Evolutionary conservation across 192 early-diverging fungal species (phyloP).

Genomic region (Coemansia biformis): DNA sequence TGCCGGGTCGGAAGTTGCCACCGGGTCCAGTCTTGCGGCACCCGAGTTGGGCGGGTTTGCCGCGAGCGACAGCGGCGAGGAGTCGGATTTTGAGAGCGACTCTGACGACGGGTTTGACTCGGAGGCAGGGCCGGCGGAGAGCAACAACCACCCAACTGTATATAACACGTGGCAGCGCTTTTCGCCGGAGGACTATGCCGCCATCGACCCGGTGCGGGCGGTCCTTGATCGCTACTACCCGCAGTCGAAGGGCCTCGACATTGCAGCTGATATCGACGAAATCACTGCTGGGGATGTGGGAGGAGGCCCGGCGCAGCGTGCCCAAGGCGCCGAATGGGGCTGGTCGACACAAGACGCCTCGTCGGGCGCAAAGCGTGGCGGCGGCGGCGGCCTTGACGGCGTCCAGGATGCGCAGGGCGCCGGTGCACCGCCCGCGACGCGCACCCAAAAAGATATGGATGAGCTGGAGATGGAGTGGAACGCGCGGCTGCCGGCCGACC

Average conservation of each 20-base stretch:
- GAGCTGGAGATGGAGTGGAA: constrained; percentile 41
- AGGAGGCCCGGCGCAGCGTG: not conserved
- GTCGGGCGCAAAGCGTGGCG: too few species aligned
- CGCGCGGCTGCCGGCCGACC: constrained; percentile 35
- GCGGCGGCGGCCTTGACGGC: too few species aligned
- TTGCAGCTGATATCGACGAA: constrained; percentile 43
- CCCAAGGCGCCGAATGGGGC: not conserved
- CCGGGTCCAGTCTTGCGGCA: too few species aligned
- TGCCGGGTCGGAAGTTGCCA: not conserved
- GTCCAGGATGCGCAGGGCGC: too few species aligned
- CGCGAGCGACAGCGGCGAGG: constrained; percentile 1
- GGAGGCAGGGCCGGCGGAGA: not conserved
- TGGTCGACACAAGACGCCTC: not conserved
- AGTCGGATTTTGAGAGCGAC: constrained; percentile 15
- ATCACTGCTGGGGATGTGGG: too few species aligned
- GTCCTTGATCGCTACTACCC: constrained; percentile 44
- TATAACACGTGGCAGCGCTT: not conserved
- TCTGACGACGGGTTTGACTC: not conserved
- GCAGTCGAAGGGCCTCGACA: constrained; percentile 17
- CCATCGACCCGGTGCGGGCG: constrained; percentile 30
- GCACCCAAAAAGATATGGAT: constrained; percentile 11
- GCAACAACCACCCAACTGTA: not conserved
- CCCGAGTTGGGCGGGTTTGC: too few species aligned
- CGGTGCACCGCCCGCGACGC: not conserved
- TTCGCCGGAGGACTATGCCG: constrained; percentile 12